Evolutionary conservation across 2,329 filamentous ascomycete species (phyloP).

Genomic region (Cordyceps tenuipes): DNA sequence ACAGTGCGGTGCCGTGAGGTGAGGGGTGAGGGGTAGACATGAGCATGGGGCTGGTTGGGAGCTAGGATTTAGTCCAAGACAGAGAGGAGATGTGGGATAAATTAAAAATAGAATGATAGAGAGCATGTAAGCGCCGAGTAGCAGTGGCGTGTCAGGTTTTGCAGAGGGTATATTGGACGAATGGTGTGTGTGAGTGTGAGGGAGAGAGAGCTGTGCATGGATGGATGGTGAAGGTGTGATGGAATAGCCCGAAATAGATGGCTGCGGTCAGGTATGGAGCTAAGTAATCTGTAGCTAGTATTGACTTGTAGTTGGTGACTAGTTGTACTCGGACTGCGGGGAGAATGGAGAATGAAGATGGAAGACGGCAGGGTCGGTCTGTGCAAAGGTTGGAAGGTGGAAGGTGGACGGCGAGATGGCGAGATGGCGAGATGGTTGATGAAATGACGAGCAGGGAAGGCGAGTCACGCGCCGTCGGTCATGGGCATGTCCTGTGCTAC

Average conservation of each 20-base stretch:
- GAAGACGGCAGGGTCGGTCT: not conserved
- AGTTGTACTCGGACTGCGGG: not conserved
- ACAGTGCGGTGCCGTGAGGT: not conserved
- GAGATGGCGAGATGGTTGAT: too few relatives aligned
- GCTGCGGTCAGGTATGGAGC: not conserved
- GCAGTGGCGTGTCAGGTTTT: not conserved
- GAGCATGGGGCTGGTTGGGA: not conserved
- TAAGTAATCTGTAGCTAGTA: too few relatives aligned
- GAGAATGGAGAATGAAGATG: not conserved
- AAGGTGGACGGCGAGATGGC: too few relatives aligned
- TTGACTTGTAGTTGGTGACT: too few relatives aligned
- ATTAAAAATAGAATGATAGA: constrained; percentile 27
- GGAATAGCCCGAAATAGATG: constrained; percentile 9
- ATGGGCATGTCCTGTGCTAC: too few relatives aligned
- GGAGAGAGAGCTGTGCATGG: not conserved
- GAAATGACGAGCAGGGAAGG: too few relatives aligned
- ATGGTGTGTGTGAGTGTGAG: not conserved
- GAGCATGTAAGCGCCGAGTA: constrained; percentile 14
- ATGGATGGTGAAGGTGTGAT: not conserved
- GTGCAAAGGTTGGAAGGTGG: not conserved
- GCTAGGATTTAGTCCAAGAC: constrained; percentile 13
- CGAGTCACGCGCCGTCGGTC: too few relatives aligned
- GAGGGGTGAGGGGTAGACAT: not conserved
- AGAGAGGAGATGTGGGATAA: constrained; percentile 20
- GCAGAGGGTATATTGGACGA: not conserved